Evolutionary conservation across 441 rosid species (phyloP), one percentile per base, ranked within the genome.

Genomic region (Biscutella laevigata): DNA sequence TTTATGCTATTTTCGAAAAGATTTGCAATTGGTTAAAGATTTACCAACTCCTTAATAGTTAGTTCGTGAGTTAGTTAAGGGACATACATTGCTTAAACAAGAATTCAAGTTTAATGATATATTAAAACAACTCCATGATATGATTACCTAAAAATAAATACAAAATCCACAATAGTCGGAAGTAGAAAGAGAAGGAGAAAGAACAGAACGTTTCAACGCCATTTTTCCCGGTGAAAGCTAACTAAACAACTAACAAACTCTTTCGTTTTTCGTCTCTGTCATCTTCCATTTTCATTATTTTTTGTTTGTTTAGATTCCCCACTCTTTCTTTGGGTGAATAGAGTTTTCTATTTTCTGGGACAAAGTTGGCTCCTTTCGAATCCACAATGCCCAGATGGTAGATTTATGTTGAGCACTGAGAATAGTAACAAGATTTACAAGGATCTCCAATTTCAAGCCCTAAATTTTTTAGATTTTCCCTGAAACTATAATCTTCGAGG

Each of bases 181-280:
- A 47, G 3, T 33, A 42, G 65, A 53, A 9, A 38, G 41, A 42
- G 42, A 52, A 52, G 48, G 9, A 59, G 38, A 49, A 44, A 57
- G 28, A 28, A 42, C n/a, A 59, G 82, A 83, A 80, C 94, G 82
- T 77, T 82, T 86, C 97, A 82, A 80, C 82, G 57, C 94, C 88
- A 79, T 57, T 47, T 74, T 74, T 79, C 77, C 70, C 73, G 80
- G 88, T 74, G 64, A 69, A 38, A 56, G 40, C 71, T 42, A 56
- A 61, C 68, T 42, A 17, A 17, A 1, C 3, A 17, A 17, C 20
- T 17, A 17, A 17, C 20, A 17, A 56, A 47, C 57, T 53, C 37
- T 52, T 56, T 26, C 9, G 15, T 29, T 28, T 30, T 51, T 50
- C 33, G 27, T 13, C 40, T 52, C 42, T 64, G 61, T 45, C 65